These are phyloP conservation scores for Talaromyces atroroseus DNA, from an alignment of 2,329 filamentous ascomycete genomes.

Conservation along the genomic window DNA sequence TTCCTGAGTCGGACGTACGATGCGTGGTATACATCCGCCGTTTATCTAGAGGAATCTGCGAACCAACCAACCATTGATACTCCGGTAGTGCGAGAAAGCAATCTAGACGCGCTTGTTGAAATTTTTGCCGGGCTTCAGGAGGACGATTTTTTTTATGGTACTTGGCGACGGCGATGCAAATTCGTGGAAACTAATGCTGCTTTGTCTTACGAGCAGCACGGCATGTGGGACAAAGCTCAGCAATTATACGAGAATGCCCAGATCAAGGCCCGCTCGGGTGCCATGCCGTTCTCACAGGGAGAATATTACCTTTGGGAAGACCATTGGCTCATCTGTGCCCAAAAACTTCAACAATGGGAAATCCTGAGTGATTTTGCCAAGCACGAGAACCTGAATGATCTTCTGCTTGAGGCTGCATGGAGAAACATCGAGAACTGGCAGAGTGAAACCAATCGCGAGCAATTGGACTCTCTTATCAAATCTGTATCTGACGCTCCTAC, in stretches of 20 bases:
- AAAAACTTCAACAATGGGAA: conserved; percentile 99
- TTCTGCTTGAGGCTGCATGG: conserved; percentile 93
- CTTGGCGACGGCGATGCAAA: conserved; percentile 89
- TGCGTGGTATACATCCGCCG: conserved; percentile 91
- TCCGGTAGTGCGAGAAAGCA: conserved; percentile 79
- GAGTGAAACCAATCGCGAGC: conserved; percentile 75
- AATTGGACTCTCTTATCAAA: conserved; percentile 89
- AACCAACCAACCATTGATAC: conserved; percentile 82
- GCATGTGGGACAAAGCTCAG: conserved; percentile 99
- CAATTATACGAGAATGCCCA: conserved; percentile 94
- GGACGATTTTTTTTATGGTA: conserved; percentile 95
- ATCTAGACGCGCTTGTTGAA: conserved; percentile 90
- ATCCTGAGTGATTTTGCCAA: conserved; percentile 96
- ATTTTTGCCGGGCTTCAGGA: conserved; percentile 87
- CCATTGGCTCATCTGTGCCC: conserved; percentile 95
- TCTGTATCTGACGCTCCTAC: conserved; percentile 97
- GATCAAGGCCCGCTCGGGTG: conserved; percentile 91
- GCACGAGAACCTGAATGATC: conserved; percentile 96
- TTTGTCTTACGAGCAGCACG: conserved; percentile 95
- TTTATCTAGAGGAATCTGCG: conserved; percentile 83
- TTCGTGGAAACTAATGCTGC: conserved; percentile 98
- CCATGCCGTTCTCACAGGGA: conserved; percentile 90
- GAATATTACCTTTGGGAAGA: conserved; percentile 99
- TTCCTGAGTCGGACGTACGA: conserved; percentile 92
- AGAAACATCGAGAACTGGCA: conserved; percentile 94